phyloP scores from a whole-genome alignment of 495 filamentous ascomycete genomes.

The Penicillium diatomitis region DNA sequence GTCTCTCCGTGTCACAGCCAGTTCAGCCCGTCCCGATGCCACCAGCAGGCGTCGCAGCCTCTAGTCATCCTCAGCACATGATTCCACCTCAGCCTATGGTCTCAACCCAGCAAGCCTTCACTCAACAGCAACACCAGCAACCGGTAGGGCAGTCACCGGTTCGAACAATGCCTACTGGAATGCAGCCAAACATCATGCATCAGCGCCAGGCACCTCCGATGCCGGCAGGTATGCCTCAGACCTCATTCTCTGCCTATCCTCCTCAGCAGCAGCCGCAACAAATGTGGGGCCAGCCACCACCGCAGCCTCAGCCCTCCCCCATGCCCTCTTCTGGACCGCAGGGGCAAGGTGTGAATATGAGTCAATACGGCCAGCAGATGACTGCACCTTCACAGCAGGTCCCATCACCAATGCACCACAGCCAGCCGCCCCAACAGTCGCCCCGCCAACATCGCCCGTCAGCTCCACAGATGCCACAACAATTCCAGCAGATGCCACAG shows the following conservation, averaged over 20 bases:
- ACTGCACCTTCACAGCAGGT: slow-evolving; percentile 30
- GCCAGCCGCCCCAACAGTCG: slow-evolving; percentile 39
- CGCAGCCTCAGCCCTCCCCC: slow-evolving; percentile 45
- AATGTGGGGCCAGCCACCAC: slow-evolving; percentile 46
- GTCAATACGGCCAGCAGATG: slow-evolving; percentile 38
- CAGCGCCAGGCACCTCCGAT: slow-evolving; percentile 36
- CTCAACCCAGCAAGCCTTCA: slow-evolving; percentile 24
- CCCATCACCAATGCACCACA: slow-evolving; percentile 35
- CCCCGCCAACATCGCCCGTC: slow-evolving; percentile 38
- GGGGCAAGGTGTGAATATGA: slow-evolving; percentile 34
- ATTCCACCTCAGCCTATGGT: slow-evolving; percentile 36
- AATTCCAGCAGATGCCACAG: slow-evolving; percentile 40
- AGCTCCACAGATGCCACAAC: slow-evolving; percentile 34
- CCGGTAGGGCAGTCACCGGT: slow-evolving; percentile 36
- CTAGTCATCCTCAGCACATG: slow-evolving; percentile 30
- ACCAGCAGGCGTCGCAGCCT: slow-evolving; percentile 28
- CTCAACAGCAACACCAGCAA: slow-evolving; percentile 31
- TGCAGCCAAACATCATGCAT: slow-evolving; percentile 39
- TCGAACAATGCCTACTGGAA: slow-evolving; percentile 30
- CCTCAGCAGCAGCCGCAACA: slow-evolving; percentile 32
- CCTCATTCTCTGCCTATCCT: slow-evolving; percentile 37
- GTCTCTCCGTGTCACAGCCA: slow-evolving; percentile 37
- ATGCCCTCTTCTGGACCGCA: slow-evolving; percentile 33
- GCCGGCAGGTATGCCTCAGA: slow-evolving; percentile 28
- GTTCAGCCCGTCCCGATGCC: slow-evolving; percentile 35